phyloP scores from a whole-genome alignment of 2,329 filamentous ascomycete species.

The Fusarium sp. region DNA sequence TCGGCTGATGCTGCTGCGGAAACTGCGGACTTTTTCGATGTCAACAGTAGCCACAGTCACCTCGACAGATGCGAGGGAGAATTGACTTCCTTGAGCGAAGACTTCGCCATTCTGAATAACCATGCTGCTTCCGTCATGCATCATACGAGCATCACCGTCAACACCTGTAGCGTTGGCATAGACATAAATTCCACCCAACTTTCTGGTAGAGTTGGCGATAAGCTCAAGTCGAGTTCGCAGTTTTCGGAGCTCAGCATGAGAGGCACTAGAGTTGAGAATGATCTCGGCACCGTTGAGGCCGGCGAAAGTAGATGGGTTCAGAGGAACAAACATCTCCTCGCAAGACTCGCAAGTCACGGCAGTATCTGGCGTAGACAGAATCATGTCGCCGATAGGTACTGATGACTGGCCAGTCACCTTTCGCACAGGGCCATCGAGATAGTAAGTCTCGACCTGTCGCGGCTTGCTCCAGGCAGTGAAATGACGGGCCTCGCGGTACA shows the following conservation, averaged over 20 bases:
- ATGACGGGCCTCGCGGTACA: not conserved
- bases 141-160: not conserved
- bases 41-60: slow-evolving; percentile 74
- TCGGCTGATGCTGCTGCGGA: slow-evolving; percentile 66
- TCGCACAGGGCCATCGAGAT: slow-evolving; percentile 44
- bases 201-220: slow-evolving; percentile 74
- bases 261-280: slow-evolving; percentile 76
- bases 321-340: not conserved
- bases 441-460: slow-evolving; percentile 31
- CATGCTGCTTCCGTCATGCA: slow-evolving; percentile 68
- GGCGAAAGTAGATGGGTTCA: slow-evolving; percentile 6
- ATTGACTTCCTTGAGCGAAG: slow-evolving; percentile 72
- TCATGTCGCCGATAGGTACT: slow-evolving; percentile 53
- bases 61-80: slow-evolving; percentile 57
- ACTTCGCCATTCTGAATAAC: slow-evolving; percentile 50
- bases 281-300: slow-evolving; percentile 73
- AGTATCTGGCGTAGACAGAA: not conserved
- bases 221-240: slow-evolving; percentile 72
- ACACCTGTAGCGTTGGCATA: slow-evolving; percentile 47
- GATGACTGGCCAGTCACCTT: slow-evolving; percentile 49
- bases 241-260: slow-evolving; percentile 72
- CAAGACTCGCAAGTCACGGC: not conserved
- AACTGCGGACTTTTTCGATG: slow-evolving; percentile 76
- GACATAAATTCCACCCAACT: slow-evolving; percentile 68
- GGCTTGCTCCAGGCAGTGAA: slow-evolving; percentile 1